These are phyloP conservation scores for Thalassiosira delicatula DNA, from an alignment of 352 stramenopile species.

Conservation along the genomic window DNA sequence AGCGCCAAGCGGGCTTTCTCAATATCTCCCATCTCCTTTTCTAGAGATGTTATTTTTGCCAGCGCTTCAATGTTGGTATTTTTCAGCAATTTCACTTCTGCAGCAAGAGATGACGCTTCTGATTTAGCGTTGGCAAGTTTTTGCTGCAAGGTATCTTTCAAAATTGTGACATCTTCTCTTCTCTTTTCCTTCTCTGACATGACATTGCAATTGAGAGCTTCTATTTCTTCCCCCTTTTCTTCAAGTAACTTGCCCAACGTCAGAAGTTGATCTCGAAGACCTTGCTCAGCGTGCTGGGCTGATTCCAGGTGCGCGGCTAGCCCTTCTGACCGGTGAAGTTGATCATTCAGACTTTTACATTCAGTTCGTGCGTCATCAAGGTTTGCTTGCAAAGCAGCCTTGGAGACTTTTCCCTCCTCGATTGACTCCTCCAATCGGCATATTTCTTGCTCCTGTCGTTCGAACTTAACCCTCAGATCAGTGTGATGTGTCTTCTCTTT, in stretches of 20 bases:
- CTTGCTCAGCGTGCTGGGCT: conserved; percentile 11
- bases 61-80: conserved; percentile 21
- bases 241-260: neutral
- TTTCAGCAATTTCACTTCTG: conserved; percentile 23
- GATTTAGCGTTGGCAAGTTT: neutral
- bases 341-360: conserved; percentile 17
- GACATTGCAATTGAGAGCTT: neutral
- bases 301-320: conserved; percentile 29
- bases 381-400: conserved; percentile 5
- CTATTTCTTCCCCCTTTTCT: conserved; percentile 6
- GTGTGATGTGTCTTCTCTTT: neutral
- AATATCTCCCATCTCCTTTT: conserved; percentile 2
- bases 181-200: neutral
- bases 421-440: conserved; percentile 20
- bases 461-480: conserved; percentile 17
- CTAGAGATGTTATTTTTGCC: neutral
- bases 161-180: neutral
- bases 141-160: neutral
- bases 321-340: too few relatives aligned
- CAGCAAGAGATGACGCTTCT: neutral
- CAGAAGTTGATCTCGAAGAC: conserved; percentile 18
- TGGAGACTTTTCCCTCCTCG: neutral
- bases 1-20: conserved; percentile 8
- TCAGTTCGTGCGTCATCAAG: conserved; percentile 14
- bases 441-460: conserved; percentile 37